A percentile compares a stretch with the other conserved stretches of the same genome.
phyloP scores from a whole-genome alignment of 257 asterid genomes.

The Marsdenia floribunda region DNA sequence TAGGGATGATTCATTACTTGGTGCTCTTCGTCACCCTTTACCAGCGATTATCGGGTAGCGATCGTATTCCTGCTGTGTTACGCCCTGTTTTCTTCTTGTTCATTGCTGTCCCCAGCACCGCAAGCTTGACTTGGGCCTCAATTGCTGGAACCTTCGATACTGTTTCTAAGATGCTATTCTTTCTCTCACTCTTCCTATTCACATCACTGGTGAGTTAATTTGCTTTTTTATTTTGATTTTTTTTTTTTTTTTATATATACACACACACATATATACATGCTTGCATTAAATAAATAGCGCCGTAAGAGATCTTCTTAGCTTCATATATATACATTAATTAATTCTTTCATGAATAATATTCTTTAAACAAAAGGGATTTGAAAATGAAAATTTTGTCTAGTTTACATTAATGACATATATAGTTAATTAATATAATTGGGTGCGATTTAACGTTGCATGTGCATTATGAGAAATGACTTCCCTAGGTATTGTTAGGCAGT shows the following conservation, averaged over 20 bases:
- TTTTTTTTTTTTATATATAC: not conserved
- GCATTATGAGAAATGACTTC: constrained; percentile 9
- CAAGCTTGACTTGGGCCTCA: constrained; percentile 69
- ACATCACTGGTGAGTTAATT: constrained; percentile 42
- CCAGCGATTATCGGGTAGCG: constrained; percentile 49
- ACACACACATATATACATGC: no score
- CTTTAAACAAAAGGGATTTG: not conserved
- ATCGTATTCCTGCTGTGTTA: constrained; percentile 44
- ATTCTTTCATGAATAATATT: not conserved
- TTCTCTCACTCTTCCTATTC: constrained; percentile 58
- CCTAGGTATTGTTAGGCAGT: not conserved
- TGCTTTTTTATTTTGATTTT: not conserved
- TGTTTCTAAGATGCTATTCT: constrained; percentile 58
- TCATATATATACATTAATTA: no score
- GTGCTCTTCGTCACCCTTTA: constrained; percentile 68
- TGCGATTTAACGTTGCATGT: constrained; percentile 4
- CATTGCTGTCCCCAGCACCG: constrained; percentile 64
- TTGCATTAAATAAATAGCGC: no score
- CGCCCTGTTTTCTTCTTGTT: constrained; percentile 59
- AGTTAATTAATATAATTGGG: not conserved
- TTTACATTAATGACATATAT: not conserved
- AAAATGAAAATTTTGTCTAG: not conserved
- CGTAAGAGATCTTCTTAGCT: no score
- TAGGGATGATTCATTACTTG: constrained; percentile 67
- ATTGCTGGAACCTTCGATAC: constrained; percentile 53